These are phyloP conservation scores for Climacium dendroides DNA, from an alignment of 225 moss, liverwort and hornwort species.

Conservation along the genomic window DNA sequence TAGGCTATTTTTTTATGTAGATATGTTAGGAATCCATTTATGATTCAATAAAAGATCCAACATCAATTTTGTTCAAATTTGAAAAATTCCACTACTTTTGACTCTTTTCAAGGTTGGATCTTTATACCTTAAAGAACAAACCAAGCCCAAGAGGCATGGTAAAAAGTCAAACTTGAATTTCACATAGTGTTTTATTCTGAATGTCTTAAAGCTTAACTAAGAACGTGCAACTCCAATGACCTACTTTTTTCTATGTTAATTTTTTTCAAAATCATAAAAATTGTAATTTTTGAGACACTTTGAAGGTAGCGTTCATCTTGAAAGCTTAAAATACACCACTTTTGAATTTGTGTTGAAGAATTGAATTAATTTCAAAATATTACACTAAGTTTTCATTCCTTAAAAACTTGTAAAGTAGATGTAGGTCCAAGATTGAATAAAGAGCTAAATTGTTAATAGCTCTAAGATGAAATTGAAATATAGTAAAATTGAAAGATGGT, in stretches of 20 bases:
- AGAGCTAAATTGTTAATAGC: rapidly evolving
- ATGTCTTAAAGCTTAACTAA: background rate
- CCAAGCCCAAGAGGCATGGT: rapidly evolving
- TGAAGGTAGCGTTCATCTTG: background rate
- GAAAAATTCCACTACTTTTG: background rate
- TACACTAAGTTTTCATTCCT: background rate
- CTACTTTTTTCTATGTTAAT: background rate
- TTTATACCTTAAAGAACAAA: background rate
- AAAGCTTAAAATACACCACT: background rate
- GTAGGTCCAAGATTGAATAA: rapidly evolving
- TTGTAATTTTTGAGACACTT: too few species aligned
- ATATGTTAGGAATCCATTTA: background rate
- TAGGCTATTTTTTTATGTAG: background rate
- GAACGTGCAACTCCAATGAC: rapidly evolving
- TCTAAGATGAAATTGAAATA: background rate
- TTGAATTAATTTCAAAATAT: background rate
- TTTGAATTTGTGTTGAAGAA: background rate
- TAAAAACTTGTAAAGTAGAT: too few species aligned
- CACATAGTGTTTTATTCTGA: rapidly evolving
- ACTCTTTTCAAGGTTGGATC: background rate
- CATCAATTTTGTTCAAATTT: background rate
- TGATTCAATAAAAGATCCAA: rapidly evolving
- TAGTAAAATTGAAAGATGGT: background rate
- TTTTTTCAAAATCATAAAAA: too few species aligned
- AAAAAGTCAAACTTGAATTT: too few species aligned